phyloP scores from a whole-genome alignment of 495 filamentous ascomycete species.

The Xylona heveae region DNA sequence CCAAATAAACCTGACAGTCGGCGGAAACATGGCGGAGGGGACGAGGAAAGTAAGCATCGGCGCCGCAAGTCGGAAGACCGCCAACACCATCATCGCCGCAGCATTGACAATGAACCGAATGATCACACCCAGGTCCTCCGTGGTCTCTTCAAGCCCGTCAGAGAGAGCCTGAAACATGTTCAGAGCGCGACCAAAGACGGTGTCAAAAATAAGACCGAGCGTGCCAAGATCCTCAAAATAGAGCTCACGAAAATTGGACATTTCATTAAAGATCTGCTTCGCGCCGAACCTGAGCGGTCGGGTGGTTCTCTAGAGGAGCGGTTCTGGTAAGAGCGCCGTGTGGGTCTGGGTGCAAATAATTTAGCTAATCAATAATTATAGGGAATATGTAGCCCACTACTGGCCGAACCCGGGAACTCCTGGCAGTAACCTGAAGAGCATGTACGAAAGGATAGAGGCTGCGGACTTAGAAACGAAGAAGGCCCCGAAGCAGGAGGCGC shows the following conservation, averaged over 20 bases:
- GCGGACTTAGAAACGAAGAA: slow-evolving; percentile 13
- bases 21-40: slow-evolving; percentile 13
- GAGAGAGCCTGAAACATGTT: slow-evolving; percentile 33
- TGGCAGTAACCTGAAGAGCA: slow-evolving; percentile 20
- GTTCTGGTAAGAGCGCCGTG: slow-evolving; percentile 11
- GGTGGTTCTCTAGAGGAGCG: slow-evolving; percentile 11
- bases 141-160: slow-evolving; percentile 36
- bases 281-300: slow-evolving; percentile 12
- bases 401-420: slow-evolving; percentile 17
- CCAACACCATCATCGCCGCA: slow-evolving; percentile 5
- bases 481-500: too few species aligned
- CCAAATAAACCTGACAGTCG: slow-evolving; percentile 12
- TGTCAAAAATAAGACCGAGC: slow-evolving; percentile 33
- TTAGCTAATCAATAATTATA: slow-evolving; percentile 12
- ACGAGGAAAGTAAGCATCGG: slow-evolving; percentile 11
- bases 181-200: slow-evolving; percentile 39
- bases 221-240: slow-evolving; percentile 30
- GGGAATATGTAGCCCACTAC: slow-evolving; percentile 17
- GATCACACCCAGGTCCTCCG: slow-evolving; percentile 20
- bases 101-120: slow-evolving; percentile 1
- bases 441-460: slow-evolving; percentile 22
- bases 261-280: slow-evolving; percentile 28
- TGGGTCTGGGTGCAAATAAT: neutral
- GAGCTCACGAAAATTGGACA: slow-evolving; percentile 27
- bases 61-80: slow-evolving; percentile 14